Evolutionary conservation across 345 rosid species (phyloP).

Genomic region (Clarkia xantiana): DNA sequence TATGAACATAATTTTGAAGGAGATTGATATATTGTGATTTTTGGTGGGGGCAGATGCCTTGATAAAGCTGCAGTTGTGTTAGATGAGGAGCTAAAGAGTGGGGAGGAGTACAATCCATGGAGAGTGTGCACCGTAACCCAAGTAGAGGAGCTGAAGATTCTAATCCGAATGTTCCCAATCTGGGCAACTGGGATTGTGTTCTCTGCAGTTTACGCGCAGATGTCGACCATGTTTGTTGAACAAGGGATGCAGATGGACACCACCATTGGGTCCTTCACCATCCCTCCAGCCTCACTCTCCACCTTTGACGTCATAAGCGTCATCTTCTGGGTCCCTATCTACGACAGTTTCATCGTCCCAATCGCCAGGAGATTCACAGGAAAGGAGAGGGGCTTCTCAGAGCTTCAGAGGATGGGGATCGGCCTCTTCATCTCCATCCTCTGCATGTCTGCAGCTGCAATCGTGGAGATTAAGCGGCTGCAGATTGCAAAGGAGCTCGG

Average conservation of each 20-base stretch:
- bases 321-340: slow-evolving; percentile 76
- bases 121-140: slow-evolving; percentile 81
- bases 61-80: slow-evolving; percentile 83
- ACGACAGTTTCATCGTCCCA: slow-evolving; percentile 64
- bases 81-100: slow-evolving; percentile 45
- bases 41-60: slow-evolving; percentile 47
- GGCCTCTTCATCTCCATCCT: slow-evolving; percentile 68
- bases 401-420: slow-evolving; percentile 83
- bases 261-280: slow-evolving; percentile 59
- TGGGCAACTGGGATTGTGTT: slow-evolving; percentile 90
- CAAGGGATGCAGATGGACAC: slow-evolving; percentile 88
- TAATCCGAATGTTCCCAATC: slow-evolving; percentile 83
- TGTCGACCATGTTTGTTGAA: slow-evolving; percentile 86
- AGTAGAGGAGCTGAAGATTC: slow-evolving; percentile 85
- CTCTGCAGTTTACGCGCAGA: slow-evolving; percentile 74
- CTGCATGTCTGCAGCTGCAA: slow-evolving; percentile 72
- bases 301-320: slow-evolving; percentile 67
- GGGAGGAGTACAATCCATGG: slow-evolving; percentile 54
- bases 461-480: slow-evolving; percentile 59
- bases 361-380: slow-evolving; percentile 70
- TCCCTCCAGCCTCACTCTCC: slow-evolving; percentile 87
- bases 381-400: slow-evolving; percentile 76
- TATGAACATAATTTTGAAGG: neutral
- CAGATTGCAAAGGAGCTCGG: slow-evolving; percentile 64
- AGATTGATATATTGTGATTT: neutral